Base-by-base conservation (phyloP, 768 basidiomycete species). In the Amanita rubescens region DNA sequence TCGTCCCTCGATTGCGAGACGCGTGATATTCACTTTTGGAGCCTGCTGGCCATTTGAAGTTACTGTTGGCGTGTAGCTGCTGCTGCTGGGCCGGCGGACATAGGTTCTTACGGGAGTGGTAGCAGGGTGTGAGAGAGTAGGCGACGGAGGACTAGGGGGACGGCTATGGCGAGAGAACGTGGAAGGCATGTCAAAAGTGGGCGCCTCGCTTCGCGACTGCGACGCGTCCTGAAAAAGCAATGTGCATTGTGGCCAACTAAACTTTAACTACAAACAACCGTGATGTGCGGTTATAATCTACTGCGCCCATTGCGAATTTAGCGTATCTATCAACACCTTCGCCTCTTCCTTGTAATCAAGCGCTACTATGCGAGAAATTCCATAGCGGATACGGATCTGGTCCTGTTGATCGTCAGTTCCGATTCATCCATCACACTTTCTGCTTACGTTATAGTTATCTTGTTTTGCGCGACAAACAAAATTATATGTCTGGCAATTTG, bases 381-480 rank as follows among this genome's bases (percentile, higher is more conserved):
- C 87, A 62, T 93, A 95, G 34, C 91, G 82, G 43, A 90, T 82
- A 20, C 94, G 85, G 3, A 79, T 77, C 63, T 77, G 77, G n/a
- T 90, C 91, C 92, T 95, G 56, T 10, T 53, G 45, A 14, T 11
- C 20, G 17, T 45, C 20, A 45, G 51, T 53, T n/a, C 10, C 24
- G 25, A 15, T 24, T 22, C 22, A 30, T n/a, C 42, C 3, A 33
- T 24, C 35, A 46, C 37, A 19, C 22, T 10, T 10, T 30, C 9
- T 3, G 68, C 85, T 64, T 63, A 91, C 92, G 59, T 90, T 87
- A 62, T 77, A 98, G 0, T 82, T 84, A 57, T 97, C 93, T 62
- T 85, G 84, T 67, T 87, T 90, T 3, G 93, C 95, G 39, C 86
- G 81, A 65, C 91, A 90, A 37, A 78, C 76, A 67, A 98, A 90